A percentile compares a stretch with the other conserved stretches of the same genome.
Evolutionary conservation across 148 eudicot genomes (phyloP).

Genomic region (Gaultheria prostrata): DNA sequence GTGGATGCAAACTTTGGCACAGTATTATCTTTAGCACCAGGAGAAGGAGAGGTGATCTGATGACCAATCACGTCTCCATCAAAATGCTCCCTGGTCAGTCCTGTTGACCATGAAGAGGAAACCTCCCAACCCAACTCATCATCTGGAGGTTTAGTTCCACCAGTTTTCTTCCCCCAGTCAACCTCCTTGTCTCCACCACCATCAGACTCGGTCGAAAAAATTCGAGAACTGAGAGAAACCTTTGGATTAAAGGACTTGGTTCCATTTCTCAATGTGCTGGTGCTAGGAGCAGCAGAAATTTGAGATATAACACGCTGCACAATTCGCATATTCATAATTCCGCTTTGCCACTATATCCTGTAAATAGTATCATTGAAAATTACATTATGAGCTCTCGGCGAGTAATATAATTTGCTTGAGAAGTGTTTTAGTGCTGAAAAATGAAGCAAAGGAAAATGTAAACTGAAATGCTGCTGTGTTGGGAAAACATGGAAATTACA

Average conservation of each 20-base stretch:
- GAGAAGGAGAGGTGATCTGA: constrained; percentile 22
- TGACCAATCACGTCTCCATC: constrained; percentile 79
- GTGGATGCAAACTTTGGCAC: constrained; percentile 15
- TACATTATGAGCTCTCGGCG: neutral
- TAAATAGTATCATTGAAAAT: neutral
- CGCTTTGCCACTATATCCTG: constrained; percentile 1
- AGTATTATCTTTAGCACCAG: neutral
- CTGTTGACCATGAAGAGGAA: constrained; percentile 70
- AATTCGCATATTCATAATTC: constrained; percentile 19
- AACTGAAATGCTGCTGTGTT: neutral
- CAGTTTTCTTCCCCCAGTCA: constrained; percentile 19
- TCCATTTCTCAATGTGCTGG: constrained; percentile 15
- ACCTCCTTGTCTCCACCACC: constrained; percentile 25
- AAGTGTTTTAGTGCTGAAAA: neutral
- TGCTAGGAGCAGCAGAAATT: constrained; percentile 8
- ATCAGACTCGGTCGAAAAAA: constrained; percentile 32
- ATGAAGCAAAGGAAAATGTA: neutral
- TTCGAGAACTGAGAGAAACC: constrained; percentile 27
- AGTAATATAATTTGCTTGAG: neutral
- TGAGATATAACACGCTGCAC: constrained; percentile 21
- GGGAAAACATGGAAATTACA: neutral
- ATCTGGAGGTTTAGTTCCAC: constrained; percentile 10
- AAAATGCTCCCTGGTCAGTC: constrained; percentile 74
- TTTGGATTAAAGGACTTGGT: constrained; percentile 19
- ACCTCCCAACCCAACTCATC: constrained; percentile 49